Evolutionary conservation across 352 stramenopile genomes (phyloP), one percentile per base, ranked within the genome.

Genomic region (Peronospora belbahrii): DNA sequence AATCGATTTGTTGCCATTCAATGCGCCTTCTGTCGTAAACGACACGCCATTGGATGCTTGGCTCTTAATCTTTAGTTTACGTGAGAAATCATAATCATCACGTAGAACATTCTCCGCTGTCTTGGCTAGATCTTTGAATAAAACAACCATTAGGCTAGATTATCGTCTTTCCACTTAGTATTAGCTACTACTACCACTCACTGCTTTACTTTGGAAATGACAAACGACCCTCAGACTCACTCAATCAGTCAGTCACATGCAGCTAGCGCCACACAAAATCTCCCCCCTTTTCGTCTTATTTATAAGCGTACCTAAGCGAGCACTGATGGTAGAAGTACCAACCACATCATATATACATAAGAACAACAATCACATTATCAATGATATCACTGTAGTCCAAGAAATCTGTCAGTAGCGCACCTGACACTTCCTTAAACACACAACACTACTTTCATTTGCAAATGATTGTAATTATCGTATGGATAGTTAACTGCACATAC

Each of bases 101-200:
- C 62, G 63, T 25, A 88, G 71, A 33, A 85, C 67, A 45, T 88
- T 71, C 47, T 81, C 60, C 11, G 79, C 79, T 44, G 72, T 84
- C 77, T 88, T 88, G 52, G 74, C 66, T 45, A 91, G 50, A 47
- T 91, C 76, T 64, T 88, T 91, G 74, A 74, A 91, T 48, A 86
- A 61, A 59, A 81, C 67, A 27, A 70, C 75, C 48, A 82, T 62
- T n/a, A n/a, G 52, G 68, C 83, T 46, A 7, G 2, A 6, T 7
- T 28, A 10, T 10, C n/a, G n/a, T n/a, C n/a, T n/a, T 11, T 28
- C 3, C 6, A 27, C 5, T 28, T 25, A 25, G 6, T n/a, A n/a
- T n/a, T n/a, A n/a, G n/a, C n/a, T n/a, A n/a, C n/a, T n/a, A n/a
- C 37, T 54, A 30, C 46, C 31, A 32, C 24, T 14, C 41, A 15